A percentile compares a stretch with the other conserved stretches of the same genome.
phyloP scores from a whole-genome alignment of 805 yeast species.

The Ogataea sp. region DNA sequence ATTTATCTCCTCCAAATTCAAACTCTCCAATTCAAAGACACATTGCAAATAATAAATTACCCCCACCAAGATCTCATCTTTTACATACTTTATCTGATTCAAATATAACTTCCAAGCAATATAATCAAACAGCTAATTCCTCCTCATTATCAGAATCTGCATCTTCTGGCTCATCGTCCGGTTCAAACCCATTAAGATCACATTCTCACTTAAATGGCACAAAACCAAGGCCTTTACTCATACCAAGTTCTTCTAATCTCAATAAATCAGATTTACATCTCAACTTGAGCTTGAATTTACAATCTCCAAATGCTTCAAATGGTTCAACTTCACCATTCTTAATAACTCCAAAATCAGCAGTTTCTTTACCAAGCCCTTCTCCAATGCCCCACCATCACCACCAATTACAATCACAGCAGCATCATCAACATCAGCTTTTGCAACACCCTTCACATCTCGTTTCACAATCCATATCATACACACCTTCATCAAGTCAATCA shows the following conservation, averaged over 20 bases:
- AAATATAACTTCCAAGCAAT: not conserved
- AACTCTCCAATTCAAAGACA: constrained; percentile 2
- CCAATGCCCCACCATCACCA: constrained; percentile 4
- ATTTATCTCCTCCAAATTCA: constrained; percentile 8
- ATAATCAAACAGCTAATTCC: too few species aligned
- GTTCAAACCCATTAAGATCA: too few species aligned
- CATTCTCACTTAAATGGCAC: constrained; percentile 13
- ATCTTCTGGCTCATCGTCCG: not conserved
- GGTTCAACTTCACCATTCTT: not conserved
- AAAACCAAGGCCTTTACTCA: constrained; percentile 23
- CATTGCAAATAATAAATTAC: constrained; percentile 8
- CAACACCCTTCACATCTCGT: not conserved
- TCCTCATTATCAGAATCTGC: too few species aligned
- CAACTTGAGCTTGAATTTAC: not conserved
- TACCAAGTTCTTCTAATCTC: constrained; percentile 14
- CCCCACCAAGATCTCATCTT: constrained; percentile 21
- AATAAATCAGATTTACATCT: too few species aligned
- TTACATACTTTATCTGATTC: constrained; percentile 3
- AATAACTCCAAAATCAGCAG: constrained; percentile 2
- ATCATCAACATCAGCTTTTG: constrained; percentile 1
- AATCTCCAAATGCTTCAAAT: not conserved
- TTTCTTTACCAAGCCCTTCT: constrained; percentile 1
- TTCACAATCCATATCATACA: not conserved
- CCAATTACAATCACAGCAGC: constrained; percentile 2
- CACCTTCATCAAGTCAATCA: too few species aligned